Evolutionary conservation across 2,329 filamentous ascomycete genomes (phyloP).

Genomic region (Aspergillus proliferans): DNA sequence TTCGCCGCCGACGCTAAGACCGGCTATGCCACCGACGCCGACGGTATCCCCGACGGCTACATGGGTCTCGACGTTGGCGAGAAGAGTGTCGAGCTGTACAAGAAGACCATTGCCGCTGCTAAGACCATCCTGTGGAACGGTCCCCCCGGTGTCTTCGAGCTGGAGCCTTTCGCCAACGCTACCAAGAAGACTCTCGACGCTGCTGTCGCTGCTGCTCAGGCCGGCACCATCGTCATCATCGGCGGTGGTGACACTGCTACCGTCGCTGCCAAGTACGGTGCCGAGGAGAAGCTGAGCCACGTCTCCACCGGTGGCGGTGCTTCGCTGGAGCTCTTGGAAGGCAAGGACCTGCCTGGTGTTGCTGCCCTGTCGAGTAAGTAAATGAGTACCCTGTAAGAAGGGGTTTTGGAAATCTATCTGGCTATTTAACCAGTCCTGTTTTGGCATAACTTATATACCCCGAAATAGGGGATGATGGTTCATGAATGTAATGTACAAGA

Average conservation of each 20-base stretch:
- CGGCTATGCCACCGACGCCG: conserved; percentile 73
- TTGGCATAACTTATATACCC: conserved; percentile 1
- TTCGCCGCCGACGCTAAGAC: conserved; percentile 79
- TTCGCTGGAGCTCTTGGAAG: conserved; percentile 91
- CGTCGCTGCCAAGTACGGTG: conserved; percentile 93
- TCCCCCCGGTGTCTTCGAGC: conserved; percentile 93
- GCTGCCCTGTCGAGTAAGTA: conserved; percentile 76
- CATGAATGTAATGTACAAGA: conserved; percentile 34
- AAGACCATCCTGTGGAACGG: conserved; percentile 99
- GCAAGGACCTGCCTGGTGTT: conserved; percentile 94
- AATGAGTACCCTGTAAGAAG: conserved; percentile 9
- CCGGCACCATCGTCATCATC: conserved; percentile 94
- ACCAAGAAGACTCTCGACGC: conserved; percentile 91
- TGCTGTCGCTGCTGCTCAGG: conserved; percentile 71
- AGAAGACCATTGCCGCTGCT: conserved; percentile 76
- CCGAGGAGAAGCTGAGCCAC: conserved; percentile 95
- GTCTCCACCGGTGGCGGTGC: conserved; percentile 96
- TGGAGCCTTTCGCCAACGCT: conserved; percentile 85
- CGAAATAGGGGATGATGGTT: conserved; percentile 4
- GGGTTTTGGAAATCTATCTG: background rate
- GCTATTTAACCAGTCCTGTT: background rate
- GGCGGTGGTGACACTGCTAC: conserved; percentile 97
- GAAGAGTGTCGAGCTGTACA: conserved; percentile 82
- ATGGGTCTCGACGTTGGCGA: conserved; percentile 94
- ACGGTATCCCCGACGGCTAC: conserved; percentile 93